Percentiles rank a stretch among this genome's conserved stretches.
phyloP scores from a whole-genome alignment of 2,329 filamentous ascomycete species.

The Neonectria ditissima region DNA sequence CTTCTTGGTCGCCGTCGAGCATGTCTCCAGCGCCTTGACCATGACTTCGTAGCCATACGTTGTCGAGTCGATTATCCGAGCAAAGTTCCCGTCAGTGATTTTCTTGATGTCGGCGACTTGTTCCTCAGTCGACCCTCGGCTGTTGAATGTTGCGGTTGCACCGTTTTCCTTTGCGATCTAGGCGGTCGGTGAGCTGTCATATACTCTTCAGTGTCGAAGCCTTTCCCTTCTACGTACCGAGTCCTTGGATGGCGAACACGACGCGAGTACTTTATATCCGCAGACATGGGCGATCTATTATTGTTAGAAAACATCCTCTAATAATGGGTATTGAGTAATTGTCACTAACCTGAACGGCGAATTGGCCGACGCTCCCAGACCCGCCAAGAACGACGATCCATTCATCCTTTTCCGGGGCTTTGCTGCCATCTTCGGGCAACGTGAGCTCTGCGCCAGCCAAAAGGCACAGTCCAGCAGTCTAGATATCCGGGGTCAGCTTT shows the following conservation, averaged over 20 bases:
- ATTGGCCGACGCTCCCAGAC: slow-evolving; percentile 51
- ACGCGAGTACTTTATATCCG: slow-evolving; percentile 53
- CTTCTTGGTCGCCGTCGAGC: slow-evolving; percentile 42
- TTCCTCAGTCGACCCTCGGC: slow-evolving; percentile 43
- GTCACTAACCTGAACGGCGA: slow-evolving; percentile 44
- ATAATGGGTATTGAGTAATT: no score
- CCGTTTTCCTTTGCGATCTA: slow-evolving; percentile 46
- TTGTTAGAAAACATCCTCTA: not conserved
- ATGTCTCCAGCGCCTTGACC: slow-evolving; percentile 44
- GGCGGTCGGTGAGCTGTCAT: not conserved
- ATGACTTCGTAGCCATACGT: slow-evolving; percentile 45
- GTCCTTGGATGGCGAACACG: slow-evolving; percentile 49
- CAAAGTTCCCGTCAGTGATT: slow-evolving; percentile 50
- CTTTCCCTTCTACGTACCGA: slow-evolving; percentile 28
- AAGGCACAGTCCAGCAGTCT: slow-evolving; percentile 52
- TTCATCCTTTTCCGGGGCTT: slow-evolving; percentile 41
- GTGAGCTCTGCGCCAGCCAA: slow-evolving; percentile 44
- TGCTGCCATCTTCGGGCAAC: slow-evolving; percentile 35
- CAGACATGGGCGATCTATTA: slow-evolving; percentile 49
- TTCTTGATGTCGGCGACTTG: slow-evolving; percentile 48
- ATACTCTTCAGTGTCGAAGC: not conserved
- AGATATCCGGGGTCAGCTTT: not conserved
- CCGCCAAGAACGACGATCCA: slow-evolving; percentile 54
- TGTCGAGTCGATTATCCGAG: slow-evolving; percentile 50
- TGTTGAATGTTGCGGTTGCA: slow-evolving; percentile 50